These are phyloP conservation scores for Penicillium canescens DNA, from an alignment of 495 filamentous ascomycete species.

Conservation along the genomic window DNA sequence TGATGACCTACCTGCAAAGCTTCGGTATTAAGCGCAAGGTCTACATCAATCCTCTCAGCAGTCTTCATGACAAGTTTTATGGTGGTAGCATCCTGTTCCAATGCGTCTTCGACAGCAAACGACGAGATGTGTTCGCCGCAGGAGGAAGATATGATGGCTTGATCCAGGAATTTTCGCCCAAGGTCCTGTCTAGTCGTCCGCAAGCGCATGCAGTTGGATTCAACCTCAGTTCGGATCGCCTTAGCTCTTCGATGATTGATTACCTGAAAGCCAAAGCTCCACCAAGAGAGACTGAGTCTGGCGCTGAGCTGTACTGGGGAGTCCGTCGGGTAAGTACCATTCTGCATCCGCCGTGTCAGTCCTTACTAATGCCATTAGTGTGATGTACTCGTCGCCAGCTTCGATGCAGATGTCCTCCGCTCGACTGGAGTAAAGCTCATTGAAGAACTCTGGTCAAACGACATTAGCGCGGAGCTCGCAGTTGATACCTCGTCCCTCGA, in stretches of 20 bases:
- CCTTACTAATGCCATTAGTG: conserved; percentile 47
- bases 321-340: conserved; percentile 59
- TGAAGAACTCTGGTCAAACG: conserved; percentile 76
- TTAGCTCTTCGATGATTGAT: conserved; percentile 64
- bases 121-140: conserved; percentile 83
- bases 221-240: conserved; percentile 84
- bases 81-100: conserved; percentile 85
- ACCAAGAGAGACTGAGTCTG: conserved; percentile 60
- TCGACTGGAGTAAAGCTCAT: conserved; percentile 73
- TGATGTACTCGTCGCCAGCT: conserved; percentile 86
- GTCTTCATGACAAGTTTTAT: conserved; percentile 92
- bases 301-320: conserved; percentile 55
- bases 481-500: conserved; percentile 71
- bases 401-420: conserved; percentile 74
- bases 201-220: conserved; percentile 83
- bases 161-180: conserved; percentile 56
- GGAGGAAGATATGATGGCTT: conserved; percentile 91
- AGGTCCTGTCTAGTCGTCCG: conserved; percentile 36
- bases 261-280: conserved; percentile 66
- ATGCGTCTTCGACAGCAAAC: conserved; percentile 85
- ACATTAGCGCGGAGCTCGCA: conserved; percentile 89
- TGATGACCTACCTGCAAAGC: conserved; percentile 72
- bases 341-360: neutral
- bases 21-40: conserved; percentile 76
- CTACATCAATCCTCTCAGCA: conserved; percentile 82